Evolutionary conservation across 2,329 filamentous ascomycete genomes (phyloP), one percentile per base, ranked within the genome.

Genomic region (Diaporthe ampelina): DNA sequence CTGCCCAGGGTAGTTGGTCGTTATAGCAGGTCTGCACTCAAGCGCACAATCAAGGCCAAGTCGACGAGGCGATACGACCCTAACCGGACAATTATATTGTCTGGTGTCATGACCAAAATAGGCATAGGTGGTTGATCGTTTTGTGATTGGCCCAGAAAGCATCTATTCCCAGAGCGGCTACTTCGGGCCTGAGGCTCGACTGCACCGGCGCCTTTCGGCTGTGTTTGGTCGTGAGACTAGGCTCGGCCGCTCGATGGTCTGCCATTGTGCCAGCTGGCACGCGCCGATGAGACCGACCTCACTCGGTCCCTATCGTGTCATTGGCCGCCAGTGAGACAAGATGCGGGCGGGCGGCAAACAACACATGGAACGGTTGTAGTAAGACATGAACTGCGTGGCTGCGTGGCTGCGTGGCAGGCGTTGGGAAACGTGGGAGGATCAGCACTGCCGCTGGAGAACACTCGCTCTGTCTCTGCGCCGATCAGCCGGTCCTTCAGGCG

Each of bases 401-500:
- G 29, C 29, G 29, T 29, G 29, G 29, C 29, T 29, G 29, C 29
- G 40, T 17, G 40, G 6, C 40, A 68, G 32, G 19, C 32, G 45
- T 54, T n/a, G 45, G 15, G 32, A 40, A 54, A 40, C 32, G 32
- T n/a, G 24, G 17, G 24, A 40, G 21, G 63, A 68, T 54, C 63
- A 13, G 63, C 63, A 37, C 63, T 50, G n/a, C 45, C 63, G 63
- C 48, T 26, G 63, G 29, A 54, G 48, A 40, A 40, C 17, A 19
- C 32, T 26, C 10, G 48, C 15, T 13, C 9, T 32, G 15, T 68
- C 15, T 68, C 48, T 11, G 45, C 45, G 63, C 45, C 63, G 63
- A 67, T 67, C 48, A 68, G 63, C 63, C 63, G 63, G 48, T n/a
- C 63, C n/a, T 54, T 54, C 63, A 68, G 63, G 63, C 35, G 63